Conservation (phyloP, 1,284 basidiomycete genomes). For the Veloboletus limbatus region DNA sequence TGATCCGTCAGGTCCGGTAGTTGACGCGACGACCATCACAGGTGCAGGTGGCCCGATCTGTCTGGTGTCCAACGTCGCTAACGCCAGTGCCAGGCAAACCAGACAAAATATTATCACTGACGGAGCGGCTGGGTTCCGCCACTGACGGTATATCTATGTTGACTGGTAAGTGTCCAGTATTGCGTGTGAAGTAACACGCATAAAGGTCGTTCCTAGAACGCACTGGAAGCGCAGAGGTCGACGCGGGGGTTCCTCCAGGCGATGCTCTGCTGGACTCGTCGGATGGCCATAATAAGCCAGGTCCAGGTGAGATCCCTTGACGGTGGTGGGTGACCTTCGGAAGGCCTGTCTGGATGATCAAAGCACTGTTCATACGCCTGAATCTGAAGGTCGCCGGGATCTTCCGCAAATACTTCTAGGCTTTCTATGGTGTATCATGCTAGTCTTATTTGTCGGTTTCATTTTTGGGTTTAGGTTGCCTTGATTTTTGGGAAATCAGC, state of each 20-base stretch:
- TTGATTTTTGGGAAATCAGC: conserved; percentile 19
- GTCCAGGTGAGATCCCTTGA: conserved; percentile 36
- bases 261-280: conserved; percentile 12
- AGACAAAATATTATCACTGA: conserved; percentile 6
- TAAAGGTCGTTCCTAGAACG: conserved; percentile 14
- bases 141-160: conserved; percentile 4
- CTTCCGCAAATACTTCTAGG: conserved; percentile 43
- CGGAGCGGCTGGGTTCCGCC: conserved; percentile 1
- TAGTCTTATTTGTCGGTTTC: conserved; percentile 21
- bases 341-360: conserved; percentile 44
- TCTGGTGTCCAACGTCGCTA: conserved; percentile 11
- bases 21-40: conserved; percentile 17
- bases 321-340: conserved; percentile 59
- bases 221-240: not conserved
- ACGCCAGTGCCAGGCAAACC: conserved; percentile 15
- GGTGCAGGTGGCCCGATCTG: conserved; percentile 16
- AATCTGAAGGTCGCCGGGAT: conserved; percentile 61
- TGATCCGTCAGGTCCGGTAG: conserved; percentile 21
- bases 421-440: conserved; percentile 10
- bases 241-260: not conserved
- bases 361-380: conserved; percentile 44
- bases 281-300: conserved; percentile 17
- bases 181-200: conserved; percentile 7
- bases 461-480: conserved; percentile 25
- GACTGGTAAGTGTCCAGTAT: conserved; percentile 16